These are phyloP conservation scores for Dichotomopilus funicola DNA, from an alignment of 2,329 filamentous ascomycete species.

Conservation along the genomic window DNA sequence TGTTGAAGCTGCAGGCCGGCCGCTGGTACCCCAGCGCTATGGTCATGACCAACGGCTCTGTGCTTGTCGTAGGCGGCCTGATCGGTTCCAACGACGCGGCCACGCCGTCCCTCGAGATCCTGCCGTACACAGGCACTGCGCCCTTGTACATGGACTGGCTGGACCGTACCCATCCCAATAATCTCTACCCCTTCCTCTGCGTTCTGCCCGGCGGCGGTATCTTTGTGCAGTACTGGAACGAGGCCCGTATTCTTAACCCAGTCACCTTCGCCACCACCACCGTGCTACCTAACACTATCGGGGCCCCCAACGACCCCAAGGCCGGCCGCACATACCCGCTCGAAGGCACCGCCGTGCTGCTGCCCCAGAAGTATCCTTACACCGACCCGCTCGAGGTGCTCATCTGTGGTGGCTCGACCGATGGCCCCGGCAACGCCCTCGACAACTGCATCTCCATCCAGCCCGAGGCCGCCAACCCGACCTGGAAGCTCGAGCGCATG, in stretches of 20 bases:
- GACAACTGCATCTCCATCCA: conserved; percentile 53
- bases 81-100: conserved; percentile 44
- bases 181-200: conserved; percentile 51
- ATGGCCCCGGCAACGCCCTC: conserved; percentile 43
- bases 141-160: conserved; percentile 46
- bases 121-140: conserved; percentile 40
- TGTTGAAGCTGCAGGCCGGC: conserved; percentile 41
- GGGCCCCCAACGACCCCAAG: conserved; percentile 43
- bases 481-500: conserved; percentile 55
- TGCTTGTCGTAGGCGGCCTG: conserved; percentile 48
- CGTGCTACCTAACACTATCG: conserved; percentile 48
- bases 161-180: conserved; percentile 48
- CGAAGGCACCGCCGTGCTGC: conserved; percentile 46
- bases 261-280: conserved; percentile 42
- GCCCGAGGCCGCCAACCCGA: conserved; percentile 41
- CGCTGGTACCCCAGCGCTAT: conserved; percentile 51
- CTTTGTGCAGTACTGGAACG: conserved; percentile 53
- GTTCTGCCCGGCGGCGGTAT: conserved; percentile 49
- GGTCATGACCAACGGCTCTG: conserved; percentile 50
- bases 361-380: conserved; percentile 48
- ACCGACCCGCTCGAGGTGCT: conserved; percentile 44
- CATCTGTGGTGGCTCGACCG: conserved; percentile 50
- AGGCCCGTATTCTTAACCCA: conserved; percentile 50
- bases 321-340: conserved; percentile 52
- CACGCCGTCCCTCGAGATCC: conserved; percentile 47